Conservation (phyloP, 2,329 filamentous ascomycete species). For the Penicillium sp. region DNA sequence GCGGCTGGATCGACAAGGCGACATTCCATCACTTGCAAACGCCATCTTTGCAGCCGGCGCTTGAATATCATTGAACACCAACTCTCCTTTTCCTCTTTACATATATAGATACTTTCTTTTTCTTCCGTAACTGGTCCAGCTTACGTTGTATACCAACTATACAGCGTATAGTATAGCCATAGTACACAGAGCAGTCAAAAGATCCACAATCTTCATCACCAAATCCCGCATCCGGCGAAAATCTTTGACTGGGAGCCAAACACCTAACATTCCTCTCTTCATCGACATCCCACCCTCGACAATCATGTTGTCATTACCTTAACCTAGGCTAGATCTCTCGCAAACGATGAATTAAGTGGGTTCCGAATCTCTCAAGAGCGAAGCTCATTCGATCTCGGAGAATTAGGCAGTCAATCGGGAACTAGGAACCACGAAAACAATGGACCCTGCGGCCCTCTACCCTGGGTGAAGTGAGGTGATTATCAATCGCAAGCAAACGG, state of each 20-base stretch:
- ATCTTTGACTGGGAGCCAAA: not conserved
- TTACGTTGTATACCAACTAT: not conserved
- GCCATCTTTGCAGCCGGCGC: not conserved
- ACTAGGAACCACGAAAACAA: constrained; percentile 1
- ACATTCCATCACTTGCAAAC: constrained; percentile 3
- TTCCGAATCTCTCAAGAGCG: not conserved
- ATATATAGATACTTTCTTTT: not conserved
- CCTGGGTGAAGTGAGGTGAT: not conserved
- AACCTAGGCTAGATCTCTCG: not conserved
- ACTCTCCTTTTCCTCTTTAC: not conserved
- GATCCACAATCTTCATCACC: not conserved
- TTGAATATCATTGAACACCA: not conserved
- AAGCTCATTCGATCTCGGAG: constrained; percentile 1
- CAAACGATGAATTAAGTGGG: constrained; percentile 10
- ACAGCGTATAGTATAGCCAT: not conserved
- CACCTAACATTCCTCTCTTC: not conserved
- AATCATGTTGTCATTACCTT: constrained; percentile 7
- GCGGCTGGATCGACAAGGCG: not conserved
- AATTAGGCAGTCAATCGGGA: not conserved
- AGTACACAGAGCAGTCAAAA: not conserved
- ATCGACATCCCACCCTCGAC: not conserved
- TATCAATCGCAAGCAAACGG: not conserved
- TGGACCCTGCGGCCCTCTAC: constrained; percentile 5
- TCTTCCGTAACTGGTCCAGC: not conserved
- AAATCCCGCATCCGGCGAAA: constrained; percentile 12